Base-by-base conservation (phyloP, 257 asterid genomes). In the Salvia splendens region DNA sequence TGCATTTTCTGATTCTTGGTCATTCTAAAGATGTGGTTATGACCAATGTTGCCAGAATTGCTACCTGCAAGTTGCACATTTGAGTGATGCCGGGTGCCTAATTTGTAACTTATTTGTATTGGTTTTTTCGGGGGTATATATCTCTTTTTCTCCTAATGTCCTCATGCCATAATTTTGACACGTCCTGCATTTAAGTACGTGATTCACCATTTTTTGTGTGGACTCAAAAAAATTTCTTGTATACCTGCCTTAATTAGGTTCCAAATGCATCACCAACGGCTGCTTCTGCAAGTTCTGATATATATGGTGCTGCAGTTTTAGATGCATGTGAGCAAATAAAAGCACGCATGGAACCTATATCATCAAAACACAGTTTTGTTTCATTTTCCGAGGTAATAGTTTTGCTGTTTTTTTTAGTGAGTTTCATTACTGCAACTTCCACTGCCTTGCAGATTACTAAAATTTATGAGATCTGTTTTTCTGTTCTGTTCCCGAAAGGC, bases 191-290 rank as follows among this genome's bases (percentile, higher is more conserved):
- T 48, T 5, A 32, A 33, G 28, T 41, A 49, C 36, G 45, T 64
- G 16, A 6, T 68, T 68, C 57, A 59, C 64, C 35, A 16, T 40
- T 50, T 24, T 48, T 35, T 28, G 62, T 61, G 62, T 49, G 60
- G 71, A 50, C 32, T 35, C 15, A 46, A 35, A 61, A 16, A 20
- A 33, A 51, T 20, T 45, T 58, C 41, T 30, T 65, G 54, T 59
- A 12, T 43, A 8, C 59, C 56, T 41, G 36, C 45, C 43, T 49
- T 49, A 61, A 68, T 43, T 71, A 93, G 98, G 96, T 93, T 49
- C 98, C 98, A 20, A 93, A 93, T 86, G 86, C 98, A 33, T 90
- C 98, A 6, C 97, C 98, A 20, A 93, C 98, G 6, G 98, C 98
- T 64, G 98, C 98, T 80, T 93, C 98, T 75, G 98, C 98, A 55